A percentile compares a stretch with the other conserved stretches of the same genome.
Evolutionary conservation across 768 basidiomycete species (phyloP).

Genomic region (Termitomyces sp.): DNA sequence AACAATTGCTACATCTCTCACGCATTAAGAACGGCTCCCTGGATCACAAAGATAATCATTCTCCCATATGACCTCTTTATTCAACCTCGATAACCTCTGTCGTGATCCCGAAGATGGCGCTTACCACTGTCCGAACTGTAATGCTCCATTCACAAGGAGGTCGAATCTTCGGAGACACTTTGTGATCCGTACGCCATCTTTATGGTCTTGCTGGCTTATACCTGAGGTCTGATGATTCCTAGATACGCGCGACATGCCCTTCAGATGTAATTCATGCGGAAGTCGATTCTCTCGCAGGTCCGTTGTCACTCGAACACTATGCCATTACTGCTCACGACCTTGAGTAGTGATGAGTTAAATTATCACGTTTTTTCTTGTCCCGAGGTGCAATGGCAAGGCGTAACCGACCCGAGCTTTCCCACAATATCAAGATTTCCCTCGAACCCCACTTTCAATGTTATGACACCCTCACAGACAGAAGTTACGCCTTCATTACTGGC

Average conservation of each 20-base stretch:
- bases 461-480: neutral
- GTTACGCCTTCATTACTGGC: neutral
- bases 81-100: constrained; percentile 24
- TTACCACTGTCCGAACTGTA: constrained; percentile 30
- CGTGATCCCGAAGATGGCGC: constrained; percentile 27
- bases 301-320: neutral
- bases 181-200: constrained; percentile 24
- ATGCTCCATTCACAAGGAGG: constrained; percentile 29
- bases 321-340: too few species aligned
- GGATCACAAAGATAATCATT: neutral
- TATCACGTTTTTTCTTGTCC: constrained; percentile 6
- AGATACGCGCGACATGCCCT: constrained; percentile 9
- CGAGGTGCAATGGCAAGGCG: neutral
- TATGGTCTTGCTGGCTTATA: neutral
- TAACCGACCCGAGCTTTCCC: neutral
- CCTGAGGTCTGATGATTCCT: neutral
- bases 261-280: constrained; percentile 3
- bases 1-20: neutral
- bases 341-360: constrained; percentile 9
- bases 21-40: neutral
- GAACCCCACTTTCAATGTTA: neutral
- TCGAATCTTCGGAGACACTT: constrained; percentile 30
- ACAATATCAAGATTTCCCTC: neutral
- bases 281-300: constrained; percentile 6
- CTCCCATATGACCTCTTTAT: constrained; percentile 1